Evolutionary conservation across 2,329 filamentous ascomycete species (phyloP).

Genomic region (Fusarium humuli): DNA sequence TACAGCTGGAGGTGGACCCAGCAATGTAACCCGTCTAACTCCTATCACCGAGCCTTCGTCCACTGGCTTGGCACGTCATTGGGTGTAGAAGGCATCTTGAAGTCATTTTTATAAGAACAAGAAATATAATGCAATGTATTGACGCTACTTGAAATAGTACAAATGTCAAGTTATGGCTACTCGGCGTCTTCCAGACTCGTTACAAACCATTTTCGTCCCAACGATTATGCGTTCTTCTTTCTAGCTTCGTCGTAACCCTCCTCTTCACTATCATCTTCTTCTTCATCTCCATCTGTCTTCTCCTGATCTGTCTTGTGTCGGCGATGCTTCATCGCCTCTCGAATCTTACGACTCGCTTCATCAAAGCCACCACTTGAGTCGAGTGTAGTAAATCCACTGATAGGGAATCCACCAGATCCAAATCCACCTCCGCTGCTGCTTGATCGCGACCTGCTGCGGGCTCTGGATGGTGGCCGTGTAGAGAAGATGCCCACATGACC

Average conservation of each 20-base stretch:
- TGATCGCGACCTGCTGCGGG: constrained; percentile 75
- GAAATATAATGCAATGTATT: constrained; percentile 5
- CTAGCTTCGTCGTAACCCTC: constrained; percentile 57
- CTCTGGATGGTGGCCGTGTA: constrained; percentile 85
- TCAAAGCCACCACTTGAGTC: constrained; percentile 79
- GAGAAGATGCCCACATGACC: constrained; percentile 90
- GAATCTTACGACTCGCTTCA: constrained; percentile 85
- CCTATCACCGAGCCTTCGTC: constrained; percentile 29
- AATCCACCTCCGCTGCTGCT: constrained; percentile 74
- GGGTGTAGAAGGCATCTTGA: neutral
- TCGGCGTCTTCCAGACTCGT: neutral
- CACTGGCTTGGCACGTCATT: constrained; percentile 21
- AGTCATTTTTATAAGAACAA: neutral
- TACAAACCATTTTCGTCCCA: neutral
- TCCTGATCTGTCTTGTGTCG: constrained; percentile 65
- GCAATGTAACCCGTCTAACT: constrained; percentile 22
- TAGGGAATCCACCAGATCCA: constrained; percentile 70
- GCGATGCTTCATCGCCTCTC: constrained; percentile 80
- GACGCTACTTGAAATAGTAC: constrained; percentile 27
- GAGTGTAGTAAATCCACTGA: constrained; percentile 76
- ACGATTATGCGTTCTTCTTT: constrained; percentile 54
- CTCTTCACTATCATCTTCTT: constrained; percentile 57
- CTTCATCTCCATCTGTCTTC: constrained; percentile 50
- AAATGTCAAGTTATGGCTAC: constrained; percentile 23
- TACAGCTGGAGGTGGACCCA: neutral